A percentile compares a stretch with the other conserved stretches of the same genome.
Conservation (phyloP, 73 alveolate genomes). For the Effrenium voratum region DNA sequence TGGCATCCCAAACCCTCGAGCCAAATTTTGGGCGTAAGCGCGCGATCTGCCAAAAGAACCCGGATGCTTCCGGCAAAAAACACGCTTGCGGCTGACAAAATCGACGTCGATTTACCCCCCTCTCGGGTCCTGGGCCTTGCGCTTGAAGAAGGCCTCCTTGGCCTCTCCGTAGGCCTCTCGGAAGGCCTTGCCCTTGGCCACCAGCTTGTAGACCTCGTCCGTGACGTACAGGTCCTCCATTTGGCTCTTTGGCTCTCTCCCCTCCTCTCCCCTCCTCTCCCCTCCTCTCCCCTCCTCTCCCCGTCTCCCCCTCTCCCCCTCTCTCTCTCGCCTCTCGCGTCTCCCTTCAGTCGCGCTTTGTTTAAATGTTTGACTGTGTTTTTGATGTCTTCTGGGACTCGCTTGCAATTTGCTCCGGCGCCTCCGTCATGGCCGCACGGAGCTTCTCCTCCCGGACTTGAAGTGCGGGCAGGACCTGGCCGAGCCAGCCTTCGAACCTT, state of each 20-base stretch:
- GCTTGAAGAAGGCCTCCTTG: conserved; percentile 71
- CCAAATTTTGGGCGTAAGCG: no score
- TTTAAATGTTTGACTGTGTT: no score
- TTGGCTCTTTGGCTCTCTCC: no score
- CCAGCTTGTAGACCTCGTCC: conserved; percentile 74
- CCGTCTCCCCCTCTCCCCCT: not conserved
- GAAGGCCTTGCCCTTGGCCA: conserved; percentile 87
- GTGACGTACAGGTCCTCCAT: conserved; percentile 86
- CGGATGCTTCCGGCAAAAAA: no score
- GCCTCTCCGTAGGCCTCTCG: conserved; percentile 91
- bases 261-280: not conserved
- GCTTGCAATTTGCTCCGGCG: no score
- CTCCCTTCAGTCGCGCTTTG: not conserved
- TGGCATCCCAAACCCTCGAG: no score
- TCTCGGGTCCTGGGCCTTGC: conserved; percentile 42
- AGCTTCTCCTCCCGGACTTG: conserved; percentile 53
- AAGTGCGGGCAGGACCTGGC: conserved; percentile 39
- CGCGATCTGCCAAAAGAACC: no score
- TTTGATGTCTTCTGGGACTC: not conserved
- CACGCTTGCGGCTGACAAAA: no score
- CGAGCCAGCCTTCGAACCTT: no score
- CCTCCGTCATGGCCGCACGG: conserved; percentile 92
- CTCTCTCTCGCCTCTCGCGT: not conserved
- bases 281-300: no score
- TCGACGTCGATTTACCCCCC: no score